phyloP scores from a whole-genome alignment of 169 alveolate species.

The Eimeria necatrix region DNA sequence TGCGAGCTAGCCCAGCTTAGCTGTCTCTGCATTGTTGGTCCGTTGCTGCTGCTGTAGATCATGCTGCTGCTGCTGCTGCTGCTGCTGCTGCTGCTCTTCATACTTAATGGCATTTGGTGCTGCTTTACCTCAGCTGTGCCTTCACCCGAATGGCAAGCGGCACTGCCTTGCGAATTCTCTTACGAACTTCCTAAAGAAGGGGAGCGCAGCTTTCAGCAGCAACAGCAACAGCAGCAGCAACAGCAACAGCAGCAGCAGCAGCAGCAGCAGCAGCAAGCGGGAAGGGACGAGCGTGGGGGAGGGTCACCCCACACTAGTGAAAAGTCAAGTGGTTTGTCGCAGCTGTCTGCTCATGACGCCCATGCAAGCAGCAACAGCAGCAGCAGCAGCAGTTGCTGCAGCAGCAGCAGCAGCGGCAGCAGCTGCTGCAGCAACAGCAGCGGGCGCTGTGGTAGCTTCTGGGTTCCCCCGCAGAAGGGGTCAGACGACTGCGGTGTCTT shows the following conservation, averaged over 20 bases:
- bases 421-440: conserved; percentile 32
- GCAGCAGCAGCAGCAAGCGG: not conserved
- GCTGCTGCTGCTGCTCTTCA: conserved; percentile 11
- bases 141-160: conserved; percentile 43
- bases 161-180: conserved; percentile 35
- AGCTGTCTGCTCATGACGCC: too few species aligned
- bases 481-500: conserved; percentile 56
- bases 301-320: too few species aligned
- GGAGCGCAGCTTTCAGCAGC: not conserved
- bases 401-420: conserved; percentile 11
- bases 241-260: conserved; percentile 48
- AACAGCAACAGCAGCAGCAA: conserved; percentile 43
- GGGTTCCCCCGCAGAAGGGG: conserved; percentile 46
- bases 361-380: not conserved
- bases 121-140: not conserved
- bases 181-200: not conserved
- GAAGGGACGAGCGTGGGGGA: not conserved
- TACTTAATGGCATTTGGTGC: not conserved
- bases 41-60: not conserved
- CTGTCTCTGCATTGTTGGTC: too few species aligned
- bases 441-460: not conserved
- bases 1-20: too few species aligned
- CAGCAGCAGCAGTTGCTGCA: conserved; percentile 5
- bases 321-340: too few species aligned
- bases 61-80: not conserved